Conservation (phyloP, 2,329 filamentous ascomycete species). For the Colletotrichum gloeosporioides region DNA sequence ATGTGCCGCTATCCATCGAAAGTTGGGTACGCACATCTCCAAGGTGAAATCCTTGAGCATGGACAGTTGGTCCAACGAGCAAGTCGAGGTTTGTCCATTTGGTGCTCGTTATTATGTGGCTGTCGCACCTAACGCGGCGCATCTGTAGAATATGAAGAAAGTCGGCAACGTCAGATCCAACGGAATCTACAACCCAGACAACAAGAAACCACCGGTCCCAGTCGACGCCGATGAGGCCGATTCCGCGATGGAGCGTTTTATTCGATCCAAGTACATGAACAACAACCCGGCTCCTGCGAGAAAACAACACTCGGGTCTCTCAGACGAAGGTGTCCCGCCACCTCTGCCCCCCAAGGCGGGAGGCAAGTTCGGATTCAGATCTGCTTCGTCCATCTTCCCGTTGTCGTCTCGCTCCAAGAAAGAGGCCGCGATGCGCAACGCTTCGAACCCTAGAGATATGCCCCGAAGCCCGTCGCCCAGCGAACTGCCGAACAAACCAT, state of each 20-base stretch:
- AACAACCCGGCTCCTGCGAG: slow-evolving; percentile 39
- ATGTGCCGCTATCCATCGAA: slow-evolving; percentile 93
- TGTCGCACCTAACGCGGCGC: not conserved
- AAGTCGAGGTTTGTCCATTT: slow-evolving; percentile 79
- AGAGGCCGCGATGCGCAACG: slow-evolving; percentile 39
- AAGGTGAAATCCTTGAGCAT: slow-evolving; percentile 99
- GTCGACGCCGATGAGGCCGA: slow-evolving; percentile 93
- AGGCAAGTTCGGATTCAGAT: slow-evolving; percentile 65
- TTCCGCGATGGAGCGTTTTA: slow-evolving; percentile 93
- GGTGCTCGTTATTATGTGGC: not conserved
- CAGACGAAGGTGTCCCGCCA: slow-evolving; percentile 64
- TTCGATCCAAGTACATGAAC: slow-evolving; percentile 90
- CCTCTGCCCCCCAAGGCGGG: slow-evolving; percentile 68
- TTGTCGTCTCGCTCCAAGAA: slow-evolving; percentile 67
- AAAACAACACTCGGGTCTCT: slow-evolving; percentile 50
- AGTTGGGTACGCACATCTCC: slow-evolving; percentile 95
- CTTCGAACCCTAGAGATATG: slow-evolving; percentile 26
- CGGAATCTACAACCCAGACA: slow-evolving; percentile 86
- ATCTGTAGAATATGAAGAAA: slow-evolving; percentile 84
- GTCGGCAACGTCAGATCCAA: slow-evolving; percentile 89
- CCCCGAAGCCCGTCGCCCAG: slow-evolving; percentile 36
- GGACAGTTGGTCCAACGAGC: slow-evolving; percentile 95
- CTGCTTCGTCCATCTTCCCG: slow-evolving; percentile 72
- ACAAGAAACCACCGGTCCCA: slow-evolving; percentile 82
- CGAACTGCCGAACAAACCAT: slow-evolving; percentile 65